Evolutionary conservation across 2,329 filamentous ascomycete species (phyloP), one percentile per base, ranked within the genome.

Genomic region (Cordyceps pruinosa): DNA sequence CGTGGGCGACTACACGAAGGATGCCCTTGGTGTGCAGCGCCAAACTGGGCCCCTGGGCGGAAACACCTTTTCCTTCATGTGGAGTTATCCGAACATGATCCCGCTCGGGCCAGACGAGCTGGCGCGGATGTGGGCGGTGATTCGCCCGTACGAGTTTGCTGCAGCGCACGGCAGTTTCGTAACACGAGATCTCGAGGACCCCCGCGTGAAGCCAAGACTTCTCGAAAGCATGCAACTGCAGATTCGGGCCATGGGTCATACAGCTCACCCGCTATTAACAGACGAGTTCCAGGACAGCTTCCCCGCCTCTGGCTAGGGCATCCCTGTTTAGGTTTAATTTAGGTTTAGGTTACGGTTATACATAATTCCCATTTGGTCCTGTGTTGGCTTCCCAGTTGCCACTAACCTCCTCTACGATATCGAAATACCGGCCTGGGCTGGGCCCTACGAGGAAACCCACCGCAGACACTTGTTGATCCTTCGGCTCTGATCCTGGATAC

Each of bases 171-270:
- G 88, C 0, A 82, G 82, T 0, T 90, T 92, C 61, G 64, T 76
- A 2, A 82, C 81, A 0, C 77, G 79, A 65, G 86, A 90, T 63
- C 82, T 90, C 3, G 73, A 77, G 58, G 75, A 75, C 60, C 63
- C 65, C 5, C 72, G 77, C 61, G 74, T 89, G 55, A 90, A 87
- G 74, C 66, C 68, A 58, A 79, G 87, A 61, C 78, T 93, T 26
- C 65, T 91, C 66, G 82, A 90, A 59, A 92, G 88, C 67, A 89
- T 89, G 79, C 82, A 89, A 74, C 88, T 90, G 21, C 87, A 90
- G 66, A 75, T 86, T 2, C 74, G 67, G 61, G 73, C 70, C 23
- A 78, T 77, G 65, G 81, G 81, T 0, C 73, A 78, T 62, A 66
- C 58, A 7, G 64, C 67, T 3, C 76, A 79, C 49, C 66, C 67